These are phyloP conservation scores for Xylaria sp. DNA, from an alignment of 2,329 filamentous ascomycete species.

Conservation along the genomic window DNA sequence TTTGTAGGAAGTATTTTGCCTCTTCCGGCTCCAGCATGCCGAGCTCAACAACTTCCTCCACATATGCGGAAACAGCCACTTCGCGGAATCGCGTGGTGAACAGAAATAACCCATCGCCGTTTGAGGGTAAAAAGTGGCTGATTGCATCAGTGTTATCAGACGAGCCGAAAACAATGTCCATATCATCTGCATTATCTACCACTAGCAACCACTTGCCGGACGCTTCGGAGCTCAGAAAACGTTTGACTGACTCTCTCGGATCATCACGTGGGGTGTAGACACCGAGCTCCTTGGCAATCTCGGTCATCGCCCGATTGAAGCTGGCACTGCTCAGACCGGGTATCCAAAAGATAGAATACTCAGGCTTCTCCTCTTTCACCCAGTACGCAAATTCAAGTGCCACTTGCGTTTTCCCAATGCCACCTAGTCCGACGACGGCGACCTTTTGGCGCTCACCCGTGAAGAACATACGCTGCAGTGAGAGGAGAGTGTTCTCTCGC, in stretches of 20 bases:
- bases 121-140: slow-evolving; percentile 51
- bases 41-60: slow-evolving; percentile 47
- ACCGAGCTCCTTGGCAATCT: slow-evolving; percentile 45
- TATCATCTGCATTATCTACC: slow-evolving; percentile 57
- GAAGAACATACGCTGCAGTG: too few species aligned
- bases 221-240: slow-evolving; percentile 45
- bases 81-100: slow-evolving; percentile 54
- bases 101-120: slow-evolving; percentile 48
- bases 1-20: slow-evolving; percentile 46
- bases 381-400: slow-evolving; percentile 55
- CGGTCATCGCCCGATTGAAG: slow-evolving; percentile 54
- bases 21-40: slow-evolving; percentile 47
- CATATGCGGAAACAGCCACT: slow-evolving; percentile 45
- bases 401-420: slow-evolving; percentile 56
- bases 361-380: slow-evolving; percentile 49
- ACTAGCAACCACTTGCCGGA: slow-evolving; percentile 54
- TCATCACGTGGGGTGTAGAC: slow-evolving; percentile 14
- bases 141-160: slow-evolving; percentile 35
- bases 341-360: slow-evolving; percentile 58
- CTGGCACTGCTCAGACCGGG: slow-evolving; percentile 53
- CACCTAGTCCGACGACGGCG: slow-evolving; percentile 53
- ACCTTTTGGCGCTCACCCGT: slow-evolving; percentile 11
- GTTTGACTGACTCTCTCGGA: slow-evolving; percentile 32
- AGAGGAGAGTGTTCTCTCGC: too few species aligned
- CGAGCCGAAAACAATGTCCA: slow-evolving; percentile 42